Conservation (phyloP, 78 protist genomes). For the Dictyostelium brefeldianum region DNA sequence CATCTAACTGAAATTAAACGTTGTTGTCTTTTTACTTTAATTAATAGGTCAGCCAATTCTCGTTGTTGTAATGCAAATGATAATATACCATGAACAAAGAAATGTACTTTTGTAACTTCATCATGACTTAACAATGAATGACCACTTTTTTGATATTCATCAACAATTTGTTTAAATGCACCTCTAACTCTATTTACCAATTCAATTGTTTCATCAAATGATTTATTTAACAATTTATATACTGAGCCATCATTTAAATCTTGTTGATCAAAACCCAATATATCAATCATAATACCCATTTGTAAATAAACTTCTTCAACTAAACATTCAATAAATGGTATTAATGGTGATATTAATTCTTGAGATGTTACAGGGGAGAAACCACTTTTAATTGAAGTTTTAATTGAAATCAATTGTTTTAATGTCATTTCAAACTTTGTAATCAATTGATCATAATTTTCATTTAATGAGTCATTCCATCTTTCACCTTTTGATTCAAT, state of each 20-base stretch:
- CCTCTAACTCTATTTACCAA: constrained; percentile 3
- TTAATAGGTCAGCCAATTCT: constrained; percentile 3
- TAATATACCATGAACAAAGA: constrained; percentile 55
- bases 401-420: constrained; percentile 64
- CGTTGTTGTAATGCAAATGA: constrained; percentile 51
- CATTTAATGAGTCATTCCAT: constrained; percentile 34
- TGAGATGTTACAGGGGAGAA: background rate
- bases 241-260: background rate
- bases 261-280: background rate
- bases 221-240: background rate
- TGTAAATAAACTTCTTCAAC: constrained; percentile 72
- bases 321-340: constrained; percentile 53
- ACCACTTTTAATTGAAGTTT: constrained; percentile 7
- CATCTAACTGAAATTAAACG: background rate
- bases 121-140: background rate
- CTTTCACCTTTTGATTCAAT: constrained; percentile 36
- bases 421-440: constrained; percentile 38
- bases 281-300: constrained; percentile 60
- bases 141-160: constrained; percentile 19
- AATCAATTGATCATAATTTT: constrained; percentile 18
- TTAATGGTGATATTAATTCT: constrained; percentile 21
- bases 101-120: constrained; percentile 43
- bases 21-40: background rate
- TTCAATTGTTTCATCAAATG: constrained; percentile 60
- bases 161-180: constrained; percentile 11